Percentiles rank a stretch among this genome's conserved stretches.
phyloP scores from a whole-genome alignment of 2,329 filamentous ascomycete species.

The Stachybotrys chlorohalonatus region DNA sequence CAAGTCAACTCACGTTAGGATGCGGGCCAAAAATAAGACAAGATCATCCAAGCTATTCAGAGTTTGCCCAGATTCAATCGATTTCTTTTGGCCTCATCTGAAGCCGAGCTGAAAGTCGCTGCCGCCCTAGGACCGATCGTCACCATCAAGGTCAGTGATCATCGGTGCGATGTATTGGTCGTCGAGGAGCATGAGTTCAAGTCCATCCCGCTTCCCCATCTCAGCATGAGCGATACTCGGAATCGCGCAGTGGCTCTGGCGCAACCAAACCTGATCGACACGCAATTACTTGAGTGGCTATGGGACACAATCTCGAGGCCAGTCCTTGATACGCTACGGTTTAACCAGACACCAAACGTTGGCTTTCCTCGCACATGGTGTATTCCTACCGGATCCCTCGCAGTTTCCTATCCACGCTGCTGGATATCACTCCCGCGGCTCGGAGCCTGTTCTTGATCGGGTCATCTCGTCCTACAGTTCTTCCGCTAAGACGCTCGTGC shows the following conservation, averaged over 20 bases:
- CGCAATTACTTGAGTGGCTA: conserved; percentile 15
- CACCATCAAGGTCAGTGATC: conserved; percentile 1
- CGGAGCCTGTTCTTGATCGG: conserved; percentile 19
- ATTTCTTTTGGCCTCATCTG: conserved; percentile 12
- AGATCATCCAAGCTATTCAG: not conserved
- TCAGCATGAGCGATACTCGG: no score
- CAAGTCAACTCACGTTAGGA: no score
- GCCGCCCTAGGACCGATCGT: conserved; percentile 1
- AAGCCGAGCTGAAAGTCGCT: not conserved
- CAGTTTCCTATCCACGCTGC: conserved; percentile 24
- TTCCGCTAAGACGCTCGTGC: conserved; percentile 21
- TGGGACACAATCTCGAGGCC: conserved; percentile 16
- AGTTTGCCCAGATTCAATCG: conserved; percentile 9
- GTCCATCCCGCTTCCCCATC: conserved; percentile 4
- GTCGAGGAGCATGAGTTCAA: not conserved
- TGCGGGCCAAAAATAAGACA: no score
- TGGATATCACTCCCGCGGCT: conserved; percentile 14
- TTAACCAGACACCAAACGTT: conserved; percentile 4
- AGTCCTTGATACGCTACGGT: conserved; percentile 15
- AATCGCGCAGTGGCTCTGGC: no score
- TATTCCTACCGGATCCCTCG: conserved; percentile 19
- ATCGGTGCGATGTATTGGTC: conserved; percentile 2
- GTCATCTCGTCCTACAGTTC: conserved; percentile 29
- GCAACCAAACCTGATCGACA: not conserved
- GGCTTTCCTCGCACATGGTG: conserved; percentile 20